These are phyloP conservation scores for Moesziomyces aphidis DNA, from an alignment of 1,284 basidiomycete species.

Conservation along the genomic window DNA sequence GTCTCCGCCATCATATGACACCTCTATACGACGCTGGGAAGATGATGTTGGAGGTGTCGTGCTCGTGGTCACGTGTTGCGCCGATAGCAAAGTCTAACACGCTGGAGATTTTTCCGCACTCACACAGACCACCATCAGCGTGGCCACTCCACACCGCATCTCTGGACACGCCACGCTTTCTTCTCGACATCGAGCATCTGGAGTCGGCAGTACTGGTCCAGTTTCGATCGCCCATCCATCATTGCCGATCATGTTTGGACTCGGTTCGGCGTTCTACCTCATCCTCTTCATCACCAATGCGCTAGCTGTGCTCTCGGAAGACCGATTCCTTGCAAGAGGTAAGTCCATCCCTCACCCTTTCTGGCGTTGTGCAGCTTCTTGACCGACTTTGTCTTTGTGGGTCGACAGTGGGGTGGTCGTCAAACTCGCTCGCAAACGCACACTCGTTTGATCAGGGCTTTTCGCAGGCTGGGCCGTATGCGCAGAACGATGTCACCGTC, in stretches of 20 bases:
- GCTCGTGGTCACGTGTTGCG: too few relatives aligned
- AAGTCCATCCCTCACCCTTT: slow-evolving; percentile 66
- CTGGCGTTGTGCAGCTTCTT: background rate
- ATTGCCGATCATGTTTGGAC: slow-evolving; percentile 37
- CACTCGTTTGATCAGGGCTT: slow-evolving; percentile 45
- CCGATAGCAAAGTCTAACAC: too few relatives aligned
- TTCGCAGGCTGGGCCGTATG: slow-evolving; percentile 22
- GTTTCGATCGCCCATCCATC: too few relatives aligned
- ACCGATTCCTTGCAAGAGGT: slow-evolving; percentile 93
- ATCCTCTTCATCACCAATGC: slow-evolving; percentile 87
- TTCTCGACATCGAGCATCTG: too few relatives aligned
- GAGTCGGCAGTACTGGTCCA: too few relatives aligned
- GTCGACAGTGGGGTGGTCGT: slow-evolving; percentile 87
- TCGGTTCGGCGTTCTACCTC: slow-evolving; percentile 70
- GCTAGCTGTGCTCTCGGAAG: slow-evolving; percentile 92
- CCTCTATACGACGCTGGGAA: background rate
- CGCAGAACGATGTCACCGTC: slow-evolving; percentile 71
- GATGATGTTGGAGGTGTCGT: too few relatives aligned
- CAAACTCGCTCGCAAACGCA: slow-evolving; percentile 21
- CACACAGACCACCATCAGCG: slow-evolving; percentile 14
- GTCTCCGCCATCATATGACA: background rate
- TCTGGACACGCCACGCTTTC: too few relatives aligned
- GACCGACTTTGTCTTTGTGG: background rate
- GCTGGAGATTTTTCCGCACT: background rate
- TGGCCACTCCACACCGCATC: background rate